These are phyloP conservation scores for Trichoderma sp. DNA, from an alignment of 2,329 filamentous ascomycete genomes.

Conservation along the genomic window DNA sequence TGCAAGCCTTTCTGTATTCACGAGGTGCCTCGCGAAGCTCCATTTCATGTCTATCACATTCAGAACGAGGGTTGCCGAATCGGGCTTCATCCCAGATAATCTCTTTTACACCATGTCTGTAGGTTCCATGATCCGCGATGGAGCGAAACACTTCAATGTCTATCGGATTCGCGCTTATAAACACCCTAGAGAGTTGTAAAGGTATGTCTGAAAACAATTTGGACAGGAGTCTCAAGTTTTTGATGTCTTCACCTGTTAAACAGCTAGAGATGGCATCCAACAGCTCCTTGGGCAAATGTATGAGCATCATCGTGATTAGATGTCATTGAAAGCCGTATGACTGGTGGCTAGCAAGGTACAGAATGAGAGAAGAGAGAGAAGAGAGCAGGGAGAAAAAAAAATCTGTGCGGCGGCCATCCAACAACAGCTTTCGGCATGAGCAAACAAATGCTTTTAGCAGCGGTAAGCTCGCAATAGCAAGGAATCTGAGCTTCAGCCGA, in stretches of 20 bases:
- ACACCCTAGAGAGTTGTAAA: background rate
- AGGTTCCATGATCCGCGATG: conserved; percentile 8
- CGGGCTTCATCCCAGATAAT: conserved; percentile 12
- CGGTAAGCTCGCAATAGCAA: no score
- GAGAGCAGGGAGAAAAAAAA: no score
- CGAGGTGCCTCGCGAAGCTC: background rate
- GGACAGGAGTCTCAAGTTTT: background rate
- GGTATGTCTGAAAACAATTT: background rate
- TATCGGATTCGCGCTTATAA: background rate
- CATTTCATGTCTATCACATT: background rate
- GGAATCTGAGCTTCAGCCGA: no score
- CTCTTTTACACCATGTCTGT: background rate
- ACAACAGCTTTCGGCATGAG: no score
- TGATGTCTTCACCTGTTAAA: background rate
- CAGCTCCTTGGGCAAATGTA: background rate
- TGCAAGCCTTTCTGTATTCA: background rate
- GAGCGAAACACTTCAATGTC: conserved; percentile 14
- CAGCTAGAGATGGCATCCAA: background rate
- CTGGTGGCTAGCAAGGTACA: no score
- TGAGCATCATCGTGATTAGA: background rate
- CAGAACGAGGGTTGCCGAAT: background rate
- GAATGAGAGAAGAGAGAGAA: no score
- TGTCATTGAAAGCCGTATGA: no score
- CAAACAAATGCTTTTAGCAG: no score
- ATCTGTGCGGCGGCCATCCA: no score